Evolutionary conservation across 2,329 filamentous ascomycete species (phyloP).

Genomic region (Cladophialophora yegresii): DNA sequence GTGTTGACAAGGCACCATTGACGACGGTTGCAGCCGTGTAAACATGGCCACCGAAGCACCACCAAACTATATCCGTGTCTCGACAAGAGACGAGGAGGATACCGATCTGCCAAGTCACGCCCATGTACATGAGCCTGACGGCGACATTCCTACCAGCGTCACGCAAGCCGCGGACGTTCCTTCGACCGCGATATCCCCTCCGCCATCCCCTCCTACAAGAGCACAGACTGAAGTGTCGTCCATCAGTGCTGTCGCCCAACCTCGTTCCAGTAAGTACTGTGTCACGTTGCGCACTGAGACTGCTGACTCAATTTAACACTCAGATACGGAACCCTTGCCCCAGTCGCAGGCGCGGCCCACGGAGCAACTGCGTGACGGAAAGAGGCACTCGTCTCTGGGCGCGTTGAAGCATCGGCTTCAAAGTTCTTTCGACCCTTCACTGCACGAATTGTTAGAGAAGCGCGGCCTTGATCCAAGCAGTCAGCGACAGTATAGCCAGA

Average conservation of each 20-base stretch:
- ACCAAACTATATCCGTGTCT: constrained; percentile 3
- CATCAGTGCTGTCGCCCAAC: constrained; percentile 4
- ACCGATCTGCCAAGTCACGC: not conserved
- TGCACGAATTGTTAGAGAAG: constrained; percentile 25
- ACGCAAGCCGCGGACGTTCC: constrained; percentile 4
- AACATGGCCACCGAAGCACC: constrained; percentile 1
- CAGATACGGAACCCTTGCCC: not conserved
- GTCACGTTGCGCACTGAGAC: not conserved
- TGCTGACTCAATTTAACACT: constrained; percentile 16
- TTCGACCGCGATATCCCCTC: constrained; percentile 11
- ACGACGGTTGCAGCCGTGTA: not conserved
- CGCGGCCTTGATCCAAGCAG: constrained; percentile 10
- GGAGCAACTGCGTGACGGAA: constrained; percentile 1
- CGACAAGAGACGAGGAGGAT: constrained; percentile 9
- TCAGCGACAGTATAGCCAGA: constrained; percentile 21
- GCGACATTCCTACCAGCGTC: not conserved
- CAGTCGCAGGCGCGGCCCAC: not conserved
- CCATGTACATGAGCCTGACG: not conserved
- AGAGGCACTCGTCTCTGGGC: constrained; percentile 22
- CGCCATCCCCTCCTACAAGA: constrained; percentile 6
- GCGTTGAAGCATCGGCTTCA: constrained; percentile 18
- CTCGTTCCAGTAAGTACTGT: constrained; percentile 12
- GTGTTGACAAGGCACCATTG: not conserved
- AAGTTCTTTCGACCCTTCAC: constrained; percentile 23
- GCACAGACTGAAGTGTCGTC: not conserved